phyloP scores from a whole-genome alignment of 192 early-diverging fungal genomes.

The Mycoemilia scoparia region DNA sequence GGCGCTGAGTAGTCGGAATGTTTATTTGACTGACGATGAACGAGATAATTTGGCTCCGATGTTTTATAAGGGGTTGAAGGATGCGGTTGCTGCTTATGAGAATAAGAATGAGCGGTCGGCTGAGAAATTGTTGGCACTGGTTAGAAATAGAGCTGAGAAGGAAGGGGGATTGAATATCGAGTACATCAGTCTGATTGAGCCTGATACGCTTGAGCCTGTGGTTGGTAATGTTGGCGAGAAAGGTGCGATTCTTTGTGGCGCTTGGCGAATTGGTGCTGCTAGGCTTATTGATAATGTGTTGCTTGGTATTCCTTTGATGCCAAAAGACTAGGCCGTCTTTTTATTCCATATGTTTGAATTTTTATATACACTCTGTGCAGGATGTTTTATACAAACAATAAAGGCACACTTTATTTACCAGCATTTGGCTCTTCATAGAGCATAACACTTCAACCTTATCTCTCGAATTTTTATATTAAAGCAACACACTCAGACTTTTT shows the following conservation, averaged over 20 bases:
- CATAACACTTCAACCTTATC: too few relatives aligned
- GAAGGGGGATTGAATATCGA: slow-evolving; percentile 45
- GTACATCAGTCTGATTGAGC: slow-evolving; percentile 67
- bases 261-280: slow-evolving; percentile 69
- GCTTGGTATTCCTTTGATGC: slow-evolving; percentile 43
- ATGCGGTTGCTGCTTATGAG: slow-evolving; percentile 30
- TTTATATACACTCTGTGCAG: slow-evolving; percentile 2
- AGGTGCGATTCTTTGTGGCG: slow-evolving; percentile 67
- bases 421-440: slow-evolving; percentile 1
- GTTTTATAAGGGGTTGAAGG: slow-evolving; percentile 50
- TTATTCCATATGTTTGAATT: too few relatives aligned
- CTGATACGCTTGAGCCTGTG: slow-evolving; percentile 44
- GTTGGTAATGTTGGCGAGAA: slow-evolving; percentile 22
- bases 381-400: neutral
- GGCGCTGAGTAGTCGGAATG: slow-evolving; percentile 80
- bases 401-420: neutral
- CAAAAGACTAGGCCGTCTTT: too few relatives aligned
- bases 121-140: slow-evolving; percentile 25
- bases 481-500: too few relatives aligned
- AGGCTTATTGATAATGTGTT: slow-evolving; percentile 88
- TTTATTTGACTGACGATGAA: slow-evolving; percentile 58
- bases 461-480: too few relatives aligned
- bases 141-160: slow-evolving; percentile 19
- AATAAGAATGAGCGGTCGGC: slow-evolving; percentile 11
- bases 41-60: slow-evolving; percentile 46